phyloP scores from a whole-genome alignment of 2,329 filamentous ascomycete species.

The Fusarium subtropicale region DNA sequence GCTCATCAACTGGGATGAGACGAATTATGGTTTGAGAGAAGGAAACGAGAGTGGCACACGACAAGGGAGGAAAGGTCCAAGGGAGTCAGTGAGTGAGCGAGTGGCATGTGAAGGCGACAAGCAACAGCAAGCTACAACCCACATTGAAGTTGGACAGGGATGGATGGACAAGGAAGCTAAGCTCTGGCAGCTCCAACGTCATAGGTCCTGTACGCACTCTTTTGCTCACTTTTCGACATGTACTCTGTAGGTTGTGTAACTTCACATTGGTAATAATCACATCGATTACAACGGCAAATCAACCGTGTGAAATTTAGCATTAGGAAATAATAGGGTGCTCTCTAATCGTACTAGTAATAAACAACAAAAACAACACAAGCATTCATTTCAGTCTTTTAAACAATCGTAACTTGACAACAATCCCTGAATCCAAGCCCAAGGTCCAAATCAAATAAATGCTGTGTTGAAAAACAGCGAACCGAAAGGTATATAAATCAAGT shows the following conservation, averaged over 20 bases:
- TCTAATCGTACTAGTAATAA: constrained; percentile 16
- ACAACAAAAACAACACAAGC: constrained; percentile 14
- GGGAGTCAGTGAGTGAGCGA: constrained; percentile 4
- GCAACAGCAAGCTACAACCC: neutral
- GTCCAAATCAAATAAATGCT: constrained; percentile 29
- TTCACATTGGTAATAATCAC: neutral
- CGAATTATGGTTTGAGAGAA: constrained; percentile 17
- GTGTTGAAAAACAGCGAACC: constrained; percentile 22
- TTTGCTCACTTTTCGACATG: neutral
- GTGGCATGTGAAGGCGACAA: constrained; percentile 42
- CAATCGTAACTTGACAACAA: constrained; percentile 34
- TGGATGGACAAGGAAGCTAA: constrained; percentile 10
- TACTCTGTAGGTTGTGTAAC: neutral
- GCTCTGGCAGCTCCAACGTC: constrained; percentile 39
- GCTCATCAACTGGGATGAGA: constrained; percentile 16
- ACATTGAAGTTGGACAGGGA: constrained; percentile 6
- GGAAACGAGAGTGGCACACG: neutral
- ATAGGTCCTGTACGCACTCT: constrained; percentile 15
- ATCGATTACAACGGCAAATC: neutral
- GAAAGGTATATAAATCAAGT: constrained; percentile 35
- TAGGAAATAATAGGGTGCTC: constrained; percentile 6
- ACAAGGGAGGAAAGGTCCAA: constrained; percentile 18
- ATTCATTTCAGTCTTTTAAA: constrained; percentile 37
- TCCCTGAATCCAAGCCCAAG: constrained; percentile 23
- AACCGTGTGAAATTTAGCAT: neutral